phyloP scores from a whole-genome alignment of 2,329 filamentous ascomycete genomes.

The Cordyceps cicadae region DNA sequence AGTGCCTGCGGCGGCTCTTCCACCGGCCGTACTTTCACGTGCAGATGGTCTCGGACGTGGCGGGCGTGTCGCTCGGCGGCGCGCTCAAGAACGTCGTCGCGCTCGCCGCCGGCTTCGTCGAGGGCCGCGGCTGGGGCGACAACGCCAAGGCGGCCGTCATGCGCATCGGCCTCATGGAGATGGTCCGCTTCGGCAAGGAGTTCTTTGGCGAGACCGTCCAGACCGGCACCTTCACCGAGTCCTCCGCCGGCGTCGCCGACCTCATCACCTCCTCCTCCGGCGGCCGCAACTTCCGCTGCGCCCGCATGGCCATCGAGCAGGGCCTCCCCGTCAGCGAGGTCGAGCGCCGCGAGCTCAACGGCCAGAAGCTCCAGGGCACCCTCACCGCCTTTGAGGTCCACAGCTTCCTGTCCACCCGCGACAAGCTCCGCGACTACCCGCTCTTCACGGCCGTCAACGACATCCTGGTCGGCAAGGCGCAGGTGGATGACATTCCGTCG shows the following conservation, averaged over 20 bases:
- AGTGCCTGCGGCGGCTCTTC: constrained; percentile 77
- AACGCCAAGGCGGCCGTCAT: constrained; percentile 99
- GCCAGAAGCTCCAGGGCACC: constrained; percentile 93
- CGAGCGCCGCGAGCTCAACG: constrained; percentile 83
- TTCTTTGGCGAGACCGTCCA: constrained; percentile 83
- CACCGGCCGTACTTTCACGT: constrained; percentile 97
- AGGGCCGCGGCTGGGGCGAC: constrained; percentile 93
- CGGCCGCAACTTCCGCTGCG: constrained; percentile 89
- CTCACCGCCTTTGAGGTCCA: constrained; percentile 88
- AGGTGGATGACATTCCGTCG: constrained; percentile 71
- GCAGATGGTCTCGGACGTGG: constrained; percentile 88
- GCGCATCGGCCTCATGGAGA: constrained; percentile 90
- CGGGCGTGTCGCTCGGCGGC: constrained; percentile 87
- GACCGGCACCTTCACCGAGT: constrained; percentile 87
- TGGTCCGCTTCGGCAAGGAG: constrained; percentile 89
- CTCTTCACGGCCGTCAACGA: constrained; percentile 82
- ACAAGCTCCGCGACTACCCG: constrained; percentile 75
- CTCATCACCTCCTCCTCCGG: constrained; percentile 89
- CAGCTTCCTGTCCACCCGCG: constrained; percentile 71
- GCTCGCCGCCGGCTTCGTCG: constrained; percentile 87
- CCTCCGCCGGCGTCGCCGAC: constrained; percentile 90
- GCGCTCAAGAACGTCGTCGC: constrained; percentile 97
- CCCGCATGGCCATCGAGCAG: constrained; percentile 76
- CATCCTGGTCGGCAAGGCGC: constrained; percentile 68
- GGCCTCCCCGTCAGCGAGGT: constrained; percentile 77